Evolutionary conservation across 2,329 filamentous ascomycete species (phyloP).

Genomic region (Calonectria leucothoes): DNA sequence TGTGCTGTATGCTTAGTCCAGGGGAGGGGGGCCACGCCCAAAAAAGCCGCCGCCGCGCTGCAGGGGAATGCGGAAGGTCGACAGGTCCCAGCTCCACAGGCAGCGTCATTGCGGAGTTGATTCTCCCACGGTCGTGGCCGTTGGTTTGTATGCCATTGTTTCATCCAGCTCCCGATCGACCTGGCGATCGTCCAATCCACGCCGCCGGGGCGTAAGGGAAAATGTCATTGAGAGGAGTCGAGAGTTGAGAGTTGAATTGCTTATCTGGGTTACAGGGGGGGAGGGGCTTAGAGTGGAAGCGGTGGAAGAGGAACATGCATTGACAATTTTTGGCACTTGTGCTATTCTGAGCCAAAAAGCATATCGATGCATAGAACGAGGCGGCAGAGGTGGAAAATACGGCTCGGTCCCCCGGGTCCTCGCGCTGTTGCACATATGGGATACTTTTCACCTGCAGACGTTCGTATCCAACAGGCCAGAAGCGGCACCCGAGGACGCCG

Average conservation of each 20-base stretch:
- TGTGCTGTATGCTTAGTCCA: constrained; percentile 14
- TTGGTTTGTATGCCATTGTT: constrained; percentile 6
- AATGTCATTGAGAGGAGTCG: background rate
- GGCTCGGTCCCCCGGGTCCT: background rate
- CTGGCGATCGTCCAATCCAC: background rate
- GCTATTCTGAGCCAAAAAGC: background rate
- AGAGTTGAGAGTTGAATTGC: too few species aligned
- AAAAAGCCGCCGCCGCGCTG: background rate
- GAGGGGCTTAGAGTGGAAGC: background rate
- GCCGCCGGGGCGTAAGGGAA: background rate
- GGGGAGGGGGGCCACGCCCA: background rate
- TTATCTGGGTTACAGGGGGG: background rate
- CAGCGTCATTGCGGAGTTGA: constrained; percentile 22
- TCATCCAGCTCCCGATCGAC: constrained; percentile 3
- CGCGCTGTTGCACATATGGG: too few species aligned
- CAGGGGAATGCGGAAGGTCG: constrained; percentile 3
- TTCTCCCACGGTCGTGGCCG: background rate
- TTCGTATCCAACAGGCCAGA: background rate
- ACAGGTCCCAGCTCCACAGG: background rate
- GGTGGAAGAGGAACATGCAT: background rate
- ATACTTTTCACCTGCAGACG: background rate
- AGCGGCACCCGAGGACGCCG: background rate
- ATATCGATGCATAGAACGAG: background rate
- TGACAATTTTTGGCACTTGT: background rate
- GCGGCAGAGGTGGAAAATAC: background rate